Conservation (phyloP, 1,284 basidiomycete genomes). For the Apiotrichum brassicae region DNA sequence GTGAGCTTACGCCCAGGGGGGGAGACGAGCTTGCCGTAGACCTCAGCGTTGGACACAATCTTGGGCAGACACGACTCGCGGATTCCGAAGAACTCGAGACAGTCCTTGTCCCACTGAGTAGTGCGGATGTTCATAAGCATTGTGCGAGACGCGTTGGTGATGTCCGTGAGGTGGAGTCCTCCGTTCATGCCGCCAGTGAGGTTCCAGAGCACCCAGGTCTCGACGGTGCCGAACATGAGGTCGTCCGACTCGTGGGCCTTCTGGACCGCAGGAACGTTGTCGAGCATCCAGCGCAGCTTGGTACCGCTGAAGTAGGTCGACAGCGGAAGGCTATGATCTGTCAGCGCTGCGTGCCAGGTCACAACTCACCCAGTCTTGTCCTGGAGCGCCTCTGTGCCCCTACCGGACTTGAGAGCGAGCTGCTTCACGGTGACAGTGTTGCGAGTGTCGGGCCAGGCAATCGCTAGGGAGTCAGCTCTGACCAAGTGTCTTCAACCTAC, state of each 20-base stretch:
- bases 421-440: slow-evolving; percentile 41
- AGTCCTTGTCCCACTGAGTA: slow-evolving; percentile 72
- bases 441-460: slow-evolving; percentile 94
- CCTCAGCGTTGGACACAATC: slow-evolving; percentile 85
- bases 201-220: slow-evolving; percentile 78
- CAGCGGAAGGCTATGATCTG: slow-evolving; percentile 77
- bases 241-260: slow-evolving; percentile 76
- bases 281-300: slow-evolving; percentile 95
- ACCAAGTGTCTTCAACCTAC: neutral
- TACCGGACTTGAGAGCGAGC: slow-evolving; percentile 7
- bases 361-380: slow-evolving; percentile 11
- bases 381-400: slow-evolving; percentile 12
- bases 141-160: slow-evolving; percentile 95
- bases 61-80: slow-evolving; percentile 71
- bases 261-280: slow-evolving; percentile 72
- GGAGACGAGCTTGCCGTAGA: slow-evolving; percentile 68
- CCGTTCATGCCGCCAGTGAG: slow-evolving; percentile 65
- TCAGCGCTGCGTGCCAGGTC: neutral
- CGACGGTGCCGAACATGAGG: slow-evolving; percentile 87
- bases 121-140: slow-evolving; percentile 80
- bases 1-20: slow-evolving; percentile 49
- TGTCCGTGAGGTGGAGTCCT: slow-evolving; percentile 82
- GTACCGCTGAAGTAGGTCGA: slow-evolving; percentile 96
- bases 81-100: slow-evolving; percentile 84
- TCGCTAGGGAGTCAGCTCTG: slow-evolving; percentile 51